Conservation (phyloP, 257 asterid genomes). For the Forsythia viridissima region DNA sequence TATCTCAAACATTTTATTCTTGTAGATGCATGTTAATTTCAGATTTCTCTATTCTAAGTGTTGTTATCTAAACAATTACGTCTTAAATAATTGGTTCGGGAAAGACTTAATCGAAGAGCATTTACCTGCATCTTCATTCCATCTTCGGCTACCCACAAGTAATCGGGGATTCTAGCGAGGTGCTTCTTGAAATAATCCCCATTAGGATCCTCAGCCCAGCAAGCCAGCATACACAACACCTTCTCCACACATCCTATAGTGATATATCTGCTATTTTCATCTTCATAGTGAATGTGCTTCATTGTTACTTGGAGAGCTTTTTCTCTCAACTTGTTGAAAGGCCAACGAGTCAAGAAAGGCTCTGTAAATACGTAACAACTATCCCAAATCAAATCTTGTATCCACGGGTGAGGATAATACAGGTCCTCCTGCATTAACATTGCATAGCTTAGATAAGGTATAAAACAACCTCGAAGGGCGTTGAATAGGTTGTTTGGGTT, state of each 20-base stretch:
- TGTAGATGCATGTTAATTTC: background rate
- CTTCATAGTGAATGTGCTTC: conserved; percentile 76
- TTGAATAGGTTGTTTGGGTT: too few species aligned
- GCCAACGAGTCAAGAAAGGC: conserved; percentile 78
- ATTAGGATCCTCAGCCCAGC: conserved; percentile 80
- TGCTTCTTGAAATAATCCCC: conserved; percentile 79
- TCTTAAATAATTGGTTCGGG: background rate
- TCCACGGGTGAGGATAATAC: conserved; percentile 68
- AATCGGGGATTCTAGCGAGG: conserved; percentile 73
- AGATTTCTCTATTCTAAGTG: background rate
- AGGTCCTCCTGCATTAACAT: conserved; percentile 61
- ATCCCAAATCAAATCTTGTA: conserved; percentile 77
- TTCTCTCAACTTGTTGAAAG: conserved; percentile 60
- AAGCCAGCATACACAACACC: conserved; percentile 71
- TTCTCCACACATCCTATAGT: conserved; percentile 77
- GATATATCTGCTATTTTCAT: conserved; percentile 69
- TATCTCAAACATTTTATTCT: background rate
- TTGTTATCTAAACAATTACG: background rate
- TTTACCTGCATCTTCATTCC: conserved; percentile 84
- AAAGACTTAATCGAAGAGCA: background rate
- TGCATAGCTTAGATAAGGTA: background rate
- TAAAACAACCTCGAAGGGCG: background rate
- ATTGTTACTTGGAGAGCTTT: conserved; percentile 65
- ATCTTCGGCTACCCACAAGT: conserved; percentile 79
- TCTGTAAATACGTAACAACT: conserved; percentile 52